Conservation (phyloP, 768 basidiomycete species). For the Collybia sp. region DNA sequence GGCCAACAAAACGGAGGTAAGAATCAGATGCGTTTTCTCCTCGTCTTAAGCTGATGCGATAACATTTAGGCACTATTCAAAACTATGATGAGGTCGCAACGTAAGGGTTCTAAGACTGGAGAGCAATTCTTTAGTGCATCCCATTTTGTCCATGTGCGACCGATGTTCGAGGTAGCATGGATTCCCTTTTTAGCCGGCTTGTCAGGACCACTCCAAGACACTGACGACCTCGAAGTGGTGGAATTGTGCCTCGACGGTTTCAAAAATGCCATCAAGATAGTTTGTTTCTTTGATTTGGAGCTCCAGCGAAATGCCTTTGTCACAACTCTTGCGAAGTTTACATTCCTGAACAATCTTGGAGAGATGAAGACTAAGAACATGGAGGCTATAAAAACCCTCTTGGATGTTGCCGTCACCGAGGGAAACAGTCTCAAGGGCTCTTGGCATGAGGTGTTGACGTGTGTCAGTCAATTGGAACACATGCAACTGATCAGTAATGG, state of each 20-base stretch:
- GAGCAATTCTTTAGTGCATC: constrained; percentile 97
- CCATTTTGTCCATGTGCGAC: constrained; percentile 91
- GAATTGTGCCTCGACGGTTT: constrained; percentile 93
- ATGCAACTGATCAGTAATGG: constrained; percentile 97
- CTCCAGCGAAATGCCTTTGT: constrained; percentile 98
- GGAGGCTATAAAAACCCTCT: constrained; percentile 93
- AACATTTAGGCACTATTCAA: constrained; percentile 74
- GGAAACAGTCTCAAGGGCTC: constrained; percentile 94
- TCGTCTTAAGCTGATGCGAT: constrained; percentile 6
- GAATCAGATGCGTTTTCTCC: constrained; percentile 8
- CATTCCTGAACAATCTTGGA: constrained; percentile 93
- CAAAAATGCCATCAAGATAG: constrained; percentile 94
- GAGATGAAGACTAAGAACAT: constrained; percentile 99
- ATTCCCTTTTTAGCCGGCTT: constrained; percentile 95
- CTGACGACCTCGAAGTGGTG: constrained; percentile 90
- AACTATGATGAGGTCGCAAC: constrained; percentile 88
- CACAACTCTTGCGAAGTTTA: constrained; percentile 93
- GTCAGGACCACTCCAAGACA: constrained; percentile 91
- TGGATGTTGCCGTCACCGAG: constrained; percentile 95
- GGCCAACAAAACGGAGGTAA: constrained; percentile 92
- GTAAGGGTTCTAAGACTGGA: constrained; percentile 68
- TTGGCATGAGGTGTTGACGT: constrained; percentile 95
- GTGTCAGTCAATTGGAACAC: constrained; percentile 96
- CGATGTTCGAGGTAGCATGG: constrained; percentile 99
- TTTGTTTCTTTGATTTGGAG: constrained; percentile 96